A percentile compares a stretch with the other conserved stretches of the same genome.
Conservation (phyloP, 345 rosid genomes). For the Barbarea vulgaris region DNA sequence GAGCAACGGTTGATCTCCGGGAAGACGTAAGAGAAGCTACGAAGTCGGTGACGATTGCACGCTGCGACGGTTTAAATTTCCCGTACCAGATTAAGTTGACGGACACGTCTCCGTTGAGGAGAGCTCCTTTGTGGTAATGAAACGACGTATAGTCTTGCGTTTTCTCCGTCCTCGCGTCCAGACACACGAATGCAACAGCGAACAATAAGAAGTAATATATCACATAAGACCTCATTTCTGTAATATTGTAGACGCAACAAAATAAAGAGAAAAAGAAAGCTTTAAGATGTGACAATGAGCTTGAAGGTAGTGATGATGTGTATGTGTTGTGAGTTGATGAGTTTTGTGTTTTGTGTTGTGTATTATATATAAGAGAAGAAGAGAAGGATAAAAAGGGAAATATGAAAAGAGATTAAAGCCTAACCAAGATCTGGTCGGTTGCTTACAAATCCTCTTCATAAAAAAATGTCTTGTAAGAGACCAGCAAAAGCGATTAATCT, state of each 20-base stretch:
- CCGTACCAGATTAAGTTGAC: slow-evolving; percentile 84
- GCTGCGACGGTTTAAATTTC: slow-evolving; percentile 66
- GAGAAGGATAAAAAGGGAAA: slow-evolving; percentile 6
- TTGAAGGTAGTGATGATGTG: background rate
- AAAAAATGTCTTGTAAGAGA: no score
- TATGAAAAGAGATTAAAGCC: background rate
- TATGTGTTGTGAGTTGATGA: slow-evolving; percentile 14
- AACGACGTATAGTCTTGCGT: slow-evolving; percentile 43
- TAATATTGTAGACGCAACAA: background rate
- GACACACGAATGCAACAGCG: slow-evolving; percentile 6
- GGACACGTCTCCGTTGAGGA: slow-evolving; percentile 65
- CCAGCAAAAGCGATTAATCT: no score
- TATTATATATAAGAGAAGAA: slow-evolving; percentile 12
- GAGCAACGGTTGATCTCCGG: background rate
- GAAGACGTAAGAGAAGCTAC: slow-evolving; percentile 52
- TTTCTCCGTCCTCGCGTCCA: slow-evolving; percentile 44
- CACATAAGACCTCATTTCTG: background rate
- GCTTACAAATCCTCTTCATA: no score
- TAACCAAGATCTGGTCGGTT: slow-evolving; percentile 10
- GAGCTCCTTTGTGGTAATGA: slow-evolving; percentile 72
- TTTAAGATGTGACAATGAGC: background rate
- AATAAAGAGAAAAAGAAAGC: slow-evolving; percentile 12
- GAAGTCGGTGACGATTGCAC: slow-evolving; percentile 65
- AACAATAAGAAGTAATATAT: slow-evolving; percentile 13
- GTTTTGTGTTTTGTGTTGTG: background rate